Evolutionary conservation across 768 basidiomycete species (phyloP), one percentile per base, ranked within the genome.

Genomic region (Dictyophora rubrovolvata): DNA sequence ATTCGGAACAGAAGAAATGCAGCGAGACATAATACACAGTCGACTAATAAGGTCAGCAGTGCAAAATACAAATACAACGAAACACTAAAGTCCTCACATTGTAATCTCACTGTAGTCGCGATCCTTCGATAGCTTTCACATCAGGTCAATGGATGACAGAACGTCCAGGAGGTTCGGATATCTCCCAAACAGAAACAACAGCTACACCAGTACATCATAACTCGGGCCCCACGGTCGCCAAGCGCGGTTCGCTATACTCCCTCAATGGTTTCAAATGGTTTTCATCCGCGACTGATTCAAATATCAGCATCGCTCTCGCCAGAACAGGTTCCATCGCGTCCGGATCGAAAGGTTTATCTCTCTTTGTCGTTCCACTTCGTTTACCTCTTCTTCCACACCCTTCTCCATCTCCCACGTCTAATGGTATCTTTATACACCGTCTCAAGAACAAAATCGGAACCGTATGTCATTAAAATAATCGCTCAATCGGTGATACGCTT

Each of bases 141-240:
- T 80, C 86, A 10, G 88, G 88, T 0, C 88, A 90, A 69, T 90
- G 87, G 87, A 88, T 87, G 87, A 89, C 87, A 2, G 86, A 89
- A 48, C 78, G 84, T 18, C 79, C 85, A 12, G 87, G 86, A 36
- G 85, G 86, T 1, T 89, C 86, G 10, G 87, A 89, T 64, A 80
- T 89, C 12, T 86, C 85, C 2, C 77, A 81, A 54, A 86, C 84
- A 0, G 87, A 89, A 67, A 89, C 86, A 0, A 73, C 72, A 0
- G 87, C 86, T 1, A 66, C 65, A 22, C 68, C 74, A 1, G 16
- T 50, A 7, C 14, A 18, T 9, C 22, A 72, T 7, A 66, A 63
- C 35, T 63, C n/a, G n/a, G n/a, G n/a, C n/a, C n/a, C n/a, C n/a
- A n/a, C n/a, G n/a, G n/a, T n/a, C n/a, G n/a, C 71, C 36, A 61